Base-by-base conservation (phyloP, 176 grass and related monocot genomes). In the Avena eriantha region DNA sequence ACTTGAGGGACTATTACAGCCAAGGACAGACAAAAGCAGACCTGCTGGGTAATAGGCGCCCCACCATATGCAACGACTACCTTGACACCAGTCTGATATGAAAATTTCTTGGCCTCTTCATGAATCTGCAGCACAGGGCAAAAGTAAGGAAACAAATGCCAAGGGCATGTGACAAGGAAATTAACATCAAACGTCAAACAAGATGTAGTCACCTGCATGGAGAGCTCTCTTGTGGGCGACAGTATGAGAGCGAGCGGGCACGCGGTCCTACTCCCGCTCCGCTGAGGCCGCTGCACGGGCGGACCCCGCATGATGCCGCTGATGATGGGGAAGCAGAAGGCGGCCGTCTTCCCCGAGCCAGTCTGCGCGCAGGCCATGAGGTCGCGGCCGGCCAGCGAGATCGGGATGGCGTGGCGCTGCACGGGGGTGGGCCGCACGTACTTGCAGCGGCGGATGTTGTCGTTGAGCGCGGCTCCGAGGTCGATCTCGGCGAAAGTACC, bases 351-450 rank as follows among this genome's bases (percentile, higher is more conserved):
- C 13, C 93, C 97, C 0, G 96, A 96, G 1, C 96, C 96, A 0
- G 96, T 98, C 88, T 96, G 96, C 74, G 96, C 96, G 78, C 96
- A 98, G 1, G 93, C 96, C 96, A 98, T 98, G 74, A 98, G 92
- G 86, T 96, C 96, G 70, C 96, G 35, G 5, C 96, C 96, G 0
- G 75, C 86, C 0, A 98, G 81, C 60, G 92, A 92, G 83, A 98
- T 96, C 4, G 96, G 93, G 72, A 98, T 96, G 22, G 93, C 93
- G 81, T 99, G 78, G 10, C 97, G 92, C 90, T 99, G 97, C 24
- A 99, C 97, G 19, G 97, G 97, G 1, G 97, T 99, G 3, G 97
- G 97, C 39, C 86, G 92, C 83, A 99, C 97, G 59, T 96, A 99
- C 80, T 82, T 82, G 92, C 97, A 99, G 0, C 94, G 92, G 54